Evolutionary conservation across 352 stramenopile species (phyloP).

Genomic region (Phytopythium litorale): DNA sequence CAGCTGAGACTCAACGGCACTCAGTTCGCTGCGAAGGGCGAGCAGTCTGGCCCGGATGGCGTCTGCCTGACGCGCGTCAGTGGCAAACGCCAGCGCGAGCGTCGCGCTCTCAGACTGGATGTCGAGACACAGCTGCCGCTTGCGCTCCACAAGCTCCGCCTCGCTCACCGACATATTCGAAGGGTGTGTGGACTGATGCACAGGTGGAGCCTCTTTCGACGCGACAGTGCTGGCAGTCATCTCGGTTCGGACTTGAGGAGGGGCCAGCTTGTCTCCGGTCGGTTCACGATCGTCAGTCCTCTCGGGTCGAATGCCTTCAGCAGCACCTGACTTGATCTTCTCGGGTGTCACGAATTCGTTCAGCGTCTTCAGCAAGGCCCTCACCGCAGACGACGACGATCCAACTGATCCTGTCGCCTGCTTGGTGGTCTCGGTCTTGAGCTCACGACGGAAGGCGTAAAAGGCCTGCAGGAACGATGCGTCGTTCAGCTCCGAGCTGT

Average conservation of each 20-base stretch:
- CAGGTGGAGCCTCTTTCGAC: background rate
- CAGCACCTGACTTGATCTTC: background rate
- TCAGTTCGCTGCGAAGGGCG: slow-evolving; percentile 20
- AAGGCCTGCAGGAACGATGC: slow-evolving; percentile 53
- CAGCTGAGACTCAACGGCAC: slow-evolving; percentile 18
- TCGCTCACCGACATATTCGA: background rate
- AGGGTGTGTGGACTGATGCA: no score
- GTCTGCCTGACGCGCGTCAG: slow-evolving; percentile 9
- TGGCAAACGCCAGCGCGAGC: slow-evolving; percentile 28
- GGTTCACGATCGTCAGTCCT: background rate
- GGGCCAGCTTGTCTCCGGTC: background rate
- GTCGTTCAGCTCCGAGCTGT: slow-evolving; percentile 51
- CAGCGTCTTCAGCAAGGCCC: slow-evolving; percentile 17
- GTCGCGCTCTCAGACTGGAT: slow-evolving; percentile 48
- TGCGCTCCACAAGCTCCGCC: slow-evolving; percentile 23
- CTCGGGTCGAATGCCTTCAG: background rate
- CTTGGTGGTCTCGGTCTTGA: slow-evolving; percentile 10
- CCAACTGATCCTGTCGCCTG: background rate
- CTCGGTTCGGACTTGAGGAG: background rate
- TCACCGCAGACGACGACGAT: slow-evolving; percentile 9
- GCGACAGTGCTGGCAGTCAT: background rate
- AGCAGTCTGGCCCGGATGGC: slow-evolving; percentile 13
- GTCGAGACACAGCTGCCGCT: slow-evolving; percentile 46
- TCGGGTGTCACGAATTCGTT: slow-evolving; percentile 3
- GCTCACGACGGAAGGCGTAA: slow-evolving; percentile 32